Percentiles rank a stretch among this genome's conserved stretches.
phyloP scores from a whole-genome alignment of 306 rosid species.

The Chamaecrista fasciculata region DNA sequence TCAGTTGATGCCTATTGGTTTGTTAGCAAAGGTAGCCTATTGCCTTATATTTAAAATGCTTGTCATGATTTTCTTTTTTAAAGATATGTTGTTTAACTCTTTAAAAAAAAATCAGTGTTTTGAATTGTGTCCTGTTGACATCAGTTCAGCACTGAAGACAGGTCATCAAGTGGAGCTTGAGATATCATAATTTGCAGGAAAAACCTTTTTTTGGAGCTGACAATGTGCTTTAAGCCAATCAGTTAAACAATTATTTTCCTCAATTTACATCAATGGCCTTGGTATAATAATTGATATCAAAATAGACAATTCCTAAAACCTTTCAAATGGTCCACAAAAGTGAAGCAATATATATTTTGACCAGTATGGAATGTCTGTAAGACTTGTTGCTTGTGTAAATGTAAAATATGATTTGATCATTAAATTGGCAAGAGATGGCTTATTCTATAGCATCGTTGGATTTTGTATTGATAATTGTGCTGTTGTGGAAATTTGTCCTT shows the following conservation, averaged over 20 bases:
- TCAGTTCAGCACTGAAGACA: not conserved
- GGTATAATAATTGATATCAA: not conserved
- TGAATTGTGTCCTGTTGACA: not conserved
- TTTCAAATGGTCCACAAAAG: not conserved
- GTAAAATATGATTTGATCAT: not conserved
- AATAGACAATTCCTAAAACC: not conserved
- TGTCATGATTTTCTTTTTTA: not conserved
- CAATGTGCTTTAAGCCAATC: not conserved
- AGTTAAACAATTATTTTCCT: not conserved
- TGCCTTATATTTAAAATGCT: not conserved
- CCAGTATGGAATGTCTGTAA: not conserved
- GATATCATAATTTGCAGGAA: not conserved
- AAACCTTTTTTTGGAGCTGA: not conserved
- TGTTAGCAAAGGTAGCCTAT: not conserved
- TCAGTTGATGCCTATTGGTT: not conserved
- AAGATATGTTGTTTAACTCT: not conserved
- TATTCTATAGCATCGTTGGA: not conserved
- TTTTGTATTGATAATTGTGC: constrained; percentile 6
- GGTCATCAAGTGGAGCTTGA: not conserved
- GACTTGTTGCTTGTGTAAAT: not conserved
- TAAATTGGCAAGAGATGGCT: not conserved
- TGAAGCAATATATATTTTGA: constrained; percentile 4
- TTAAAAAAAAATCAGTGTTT: not conserved
- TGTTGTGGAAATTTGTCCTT: constrained; percentile 28
- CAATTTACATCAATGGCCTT: not conserved